Evolutionary conservation across 805 yeast genomes (phyloP).

Genomic region (Saccharomycopsis javanensis): DNA sequence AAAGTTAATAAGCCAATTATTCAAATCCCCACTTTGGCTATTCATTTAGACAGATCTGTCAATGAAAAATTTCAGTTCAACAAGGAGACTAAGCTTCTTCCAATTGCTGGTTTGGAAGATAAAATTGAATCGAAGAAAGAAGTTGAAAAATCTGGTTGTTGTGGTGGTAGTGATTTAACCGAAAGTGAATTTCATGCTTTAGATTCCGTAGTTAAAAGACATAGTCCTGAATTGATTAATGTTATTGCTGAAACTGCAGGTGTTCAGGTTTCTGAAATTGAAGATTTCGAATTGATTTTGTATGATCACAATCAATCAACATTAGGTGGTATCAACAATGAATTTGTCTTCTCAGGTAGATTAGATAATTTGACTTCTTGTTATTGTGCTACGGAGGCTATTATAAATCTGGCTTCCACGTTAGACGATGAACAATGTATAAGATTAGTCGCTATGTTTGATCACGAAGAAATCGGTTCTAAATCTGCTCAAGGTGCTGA

Average conservation of each 20-base stretch:
- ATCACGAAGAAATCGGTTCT: constrained; percentile 95
- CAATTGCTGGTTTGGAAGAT: constrained; percentile 65
- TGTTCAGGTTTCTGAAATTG: constrained; percentile 48
- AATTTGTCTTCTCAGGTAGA: constrained; percentile 85
- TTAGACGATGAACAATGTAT: constrained; percentile 46
- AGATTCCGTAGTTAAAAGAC: constrained; percentile 59
- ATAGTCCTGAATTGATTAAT: constrained; percentile 59
- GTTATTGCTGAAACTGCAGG: constrained; percentile 58
- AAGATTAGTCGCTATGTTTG: constrained; percentile 73
- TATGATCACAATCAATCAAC: constrained; percentile 78
- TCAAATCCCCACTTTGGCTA: constrained; percentile 90
- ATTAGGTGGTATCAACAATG: constrained; percentile 84
- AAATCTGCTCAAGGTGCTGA: constrained; percentile 94
- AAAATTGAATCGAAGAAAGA: constrained; percentile 17
- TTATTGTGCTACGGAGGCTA: constrained; percentile 64
- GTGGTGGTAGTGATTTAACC: constrained; percentile 37
- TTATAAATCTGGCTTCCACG: constrained; percentile 40
- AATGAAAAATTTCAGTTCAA: constrained; percentile 78
- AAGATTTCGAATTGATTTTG: constrained; percentile 81
- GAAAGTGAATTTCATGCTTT: constrained; percentile 55
- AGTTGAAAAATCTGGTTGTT: constrained; percentile 23
- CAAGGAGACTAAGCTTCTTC: constrained; percentile 76
- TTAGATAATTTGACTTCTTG: constrained; percentile 87
- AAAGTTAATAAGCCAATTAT: constrained; percentile 76
- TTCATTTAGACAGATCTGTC: constrained; percentile 74